Conservation (phyloP, 202 grass and related monocot species). For the Zizania palustris region DNA sequence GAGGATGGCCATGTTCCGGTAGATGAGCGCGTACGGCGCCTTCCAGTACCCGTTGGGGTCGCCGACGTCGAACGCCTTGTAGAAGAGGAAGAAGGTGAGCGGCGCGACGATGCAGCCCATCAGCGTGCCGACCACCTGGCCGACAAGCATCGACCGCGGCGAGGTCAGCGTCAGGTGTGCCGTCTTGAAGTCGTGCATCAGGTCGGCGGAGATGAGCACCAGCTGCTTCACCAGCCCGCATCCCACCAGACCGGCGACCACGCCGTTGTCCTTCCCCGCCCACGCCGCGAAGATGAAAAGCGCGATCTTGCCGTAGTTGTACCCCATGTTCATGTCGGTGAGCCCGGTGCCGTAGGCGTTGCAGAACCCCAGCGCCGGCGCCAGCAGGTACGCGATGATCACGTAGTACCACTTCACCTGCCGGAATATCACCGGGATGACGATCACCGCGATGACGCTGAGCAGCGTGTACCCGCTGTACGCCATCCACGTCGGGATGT, state of each 20-base stretch:
- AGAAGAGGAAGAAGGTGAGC: slow-evolving; percentile 90
- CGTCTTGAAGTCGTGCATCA: slow-evolving; percentile 97
- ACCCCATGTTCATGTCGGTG: slow-evolving; percentile 94
- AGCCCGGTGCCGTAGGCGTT: slow-evolving; percentile 91
- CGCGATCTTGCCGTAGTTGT: slow-evolving; percentile 94
- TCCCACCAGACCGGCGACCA: slow-evolving; percentile 69
- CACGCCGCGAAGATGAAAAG: slow-evolving; percentile 87
- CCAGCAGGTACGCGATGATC: slow-evolving; percentile 69
- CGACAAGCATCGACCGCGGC: slow-evolving; percentile 82
- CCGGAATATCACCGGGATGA: slow-evolving; percentile 79
- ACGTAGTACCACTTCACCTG: slow-evolving; percentile 95
- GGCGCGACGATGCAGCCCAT: slow-evolving; percentile 91
- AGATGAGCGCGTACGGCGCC: slow-evolving; percentile 92
- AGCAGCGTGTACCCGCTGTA: slow-evolving; percentile 64
- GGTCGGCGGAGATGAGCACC: slow-evolving; percentile 81
- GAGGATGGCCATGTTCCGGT: slow-evolving; percentile 95
- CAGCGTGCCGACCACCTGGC: slow-evolving; percentile 67
- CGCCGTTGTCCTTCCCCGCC: slow-evolving; percentile 78
- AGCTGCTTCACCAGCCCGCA: slow-evolving; percentile 88
- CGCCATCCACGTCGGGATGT: slow-evolving; percentile 67
- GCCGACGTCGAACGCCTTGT: slow-evolving; percentile 85
- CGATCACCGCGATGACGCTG: slow-evolving; percentile 49
- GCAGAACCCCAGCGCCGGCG: slow-evolving; percentile 82
- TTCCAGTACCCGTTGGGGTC: slow-evolving; percentile 85
- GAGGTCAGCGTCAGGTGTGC: slow-evolving; percentile 91